Conservation (phyloP, 306 rosid genomes). For the Trifolium fragiferum region DNA sequence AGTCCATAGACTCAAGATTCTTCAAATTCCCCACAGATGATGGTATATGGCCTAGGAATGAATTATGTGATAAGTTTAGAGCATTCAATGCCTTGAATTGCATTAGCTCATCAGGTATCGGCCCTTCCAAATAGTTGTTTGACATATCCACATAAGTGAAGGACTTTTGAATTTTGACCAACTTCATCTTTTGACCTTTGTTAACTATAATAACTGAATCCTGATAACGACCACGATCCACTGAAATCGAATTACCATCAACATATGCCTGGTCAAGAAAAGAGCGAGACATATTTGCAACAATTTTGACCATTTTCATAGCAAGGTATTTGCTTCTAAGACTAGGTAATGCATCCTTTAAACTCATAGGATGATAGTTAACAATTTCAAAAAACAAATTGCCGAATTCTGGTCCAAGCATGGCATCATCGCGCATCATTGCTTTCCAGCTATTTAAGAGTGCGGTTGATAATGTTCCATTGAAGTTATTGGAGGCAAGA, state of each 20-base stretch:
- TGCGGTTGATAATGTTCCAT: constrained; percentile 16
- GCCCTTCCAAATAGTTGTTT: constrained; percentile 39
- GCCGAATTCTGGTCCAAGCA: constrained; percentile 4
- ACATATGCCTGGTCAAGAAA: neutral
- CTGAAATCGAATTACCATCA: neutral
- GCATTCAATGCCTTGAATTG: constrained; percentile 5
- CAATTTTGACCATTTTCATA: neutral
- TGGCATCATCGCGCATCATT: neutral
- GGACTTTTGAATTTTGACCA: constrained; percentile 32
- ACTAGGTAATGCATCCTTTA: neutral
- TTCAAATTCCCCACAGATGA: constrained; percentile 26
- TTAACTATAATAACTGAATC: constrained; percentile 25
- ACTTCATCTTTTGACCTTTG: constrained; percentile 37
- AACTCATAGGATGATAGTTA: neutral
- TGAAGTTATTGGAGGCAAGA: constrained; percentile 43
- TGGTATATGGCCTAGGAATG: constrained; percentile 37
- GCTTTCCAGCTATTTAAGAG: constrained; percentile 28
- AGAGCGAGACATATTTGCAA: neutral
- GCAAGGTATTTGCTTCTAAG: neutral
- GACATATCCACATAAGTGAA: constrained; percentile 51
- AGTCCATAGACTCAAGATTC: constrained; percentile 50
- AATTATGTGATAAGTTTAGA: constrained; percentile 52
- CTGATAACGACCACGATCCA: constrained; percentile 25
- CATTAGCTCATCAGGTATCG: constrained; percentile 45
- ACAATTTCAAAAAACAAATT: neutral